These are phyloP conservation scores for Floccularia luteovirens DNA, from an alignment of 768 basidiomycete species.

Conservation along the genomic window DNA sequence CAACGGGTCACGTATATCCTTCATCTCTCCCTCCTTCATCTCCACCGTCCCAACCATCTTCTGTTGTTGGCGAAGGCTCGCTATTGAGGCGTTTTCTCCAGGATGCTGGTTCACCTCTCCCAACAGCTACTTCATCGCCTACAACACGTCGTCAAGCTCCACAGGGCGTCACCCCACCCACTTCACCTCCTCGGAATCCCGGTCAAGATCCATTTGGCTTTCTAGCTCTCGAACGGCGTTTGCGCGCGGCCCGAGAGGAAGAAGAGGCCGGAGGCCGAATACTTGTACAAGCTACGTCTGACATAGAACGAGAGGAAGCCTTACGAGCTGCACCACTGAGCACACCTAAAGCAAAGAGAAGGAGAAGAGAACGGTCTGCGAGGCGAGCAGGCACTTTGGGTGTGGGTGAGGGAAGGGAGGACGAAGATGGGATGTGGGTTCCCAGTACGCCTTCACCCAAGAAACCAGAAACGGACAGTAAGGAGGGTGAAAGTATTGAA, in stretches of 20 bases:
- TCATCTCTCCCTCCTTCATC: conserved; percentile 29
- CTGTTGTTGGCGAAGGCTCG: not conserved
- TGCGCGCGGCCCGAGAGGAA: conserved; percentile 31
- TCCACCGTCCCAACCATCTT: conserved; percentile 15
- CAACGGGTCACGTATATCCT: conserved; percentile 4
- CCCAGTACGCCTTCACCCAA: not conserved
- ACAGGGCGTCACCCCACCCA: conserved; percentile 5
- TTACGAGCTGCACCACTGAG: not conserved
- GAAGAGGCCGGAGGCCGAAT: not conserved
- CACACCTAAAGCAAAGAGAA: no score
- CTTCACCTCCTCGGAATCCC: conserved; percentile 8
- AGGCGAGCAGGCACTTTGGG: not conserved
- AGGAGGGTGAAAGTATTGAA: not conserved
- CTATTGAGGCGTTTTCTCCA: not conserved
- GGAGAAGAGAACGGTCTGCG: no score
- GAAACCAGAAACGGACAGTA: not conserved
- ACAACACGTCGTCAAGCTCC: no score
- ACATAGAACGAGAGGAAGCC: not conserved
- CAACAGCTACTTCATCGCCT: conserved; percentile 5
- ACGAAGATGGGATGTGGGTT: not conserved
- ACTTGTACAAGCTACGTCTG: not conserved
- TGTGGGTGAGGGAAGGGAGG: not conserved
- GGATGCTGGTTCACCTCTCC: not conserved
- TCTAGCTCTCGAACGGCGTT: conserved; percentile 41
- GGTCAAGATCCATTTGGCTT: conserved; percentile 53